Evolutionary conservation across 495 filamentous ascomycete genomes (phyloP).

Genomic region (Parachaetomium inaequale): DNA sequence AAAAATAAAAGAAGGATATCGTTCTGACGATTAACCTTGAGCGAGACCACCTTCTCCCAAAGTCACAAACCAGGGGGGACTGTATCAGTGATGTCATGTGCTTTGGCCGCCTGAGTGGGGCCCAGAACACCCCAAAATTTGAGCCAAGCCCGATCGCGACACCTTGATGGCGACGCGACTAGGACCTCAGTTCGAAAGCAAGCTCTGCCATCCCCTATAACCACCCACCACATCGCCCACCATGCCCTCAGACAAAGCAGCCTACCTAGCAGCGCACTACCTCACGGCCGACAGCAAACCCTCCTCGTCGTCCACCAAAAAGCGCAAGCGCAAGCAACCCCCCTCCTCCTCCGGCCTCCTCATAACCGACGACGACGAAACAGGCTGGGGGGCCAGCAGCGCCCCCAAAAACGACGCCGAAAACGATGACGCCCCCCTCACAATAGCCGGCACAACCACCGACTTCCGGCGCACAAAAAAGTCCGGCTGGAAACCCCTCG

Average conservation of each 20-base stretch:
- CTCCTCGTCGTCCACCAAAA: conserved; percentile 55
- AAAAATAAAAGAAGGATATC: too few relatives aligned
- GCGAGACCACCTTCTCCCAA: too few relatives aligned
- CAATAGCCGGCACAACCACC: conserved; percentile 53
- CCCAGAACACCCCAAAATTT: not conserved
- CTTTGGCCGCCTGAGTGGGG: not conserved
- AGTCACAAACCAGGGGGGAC: too few relatives aligned
- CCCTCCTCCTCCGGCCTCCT: conserved; percentile 64
- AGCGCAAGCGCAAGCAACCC: conserved; percentile 77
- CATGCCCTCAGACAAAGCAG: conserved; percentile 65
- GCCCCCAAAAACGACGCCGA: conserved; percentile 44
- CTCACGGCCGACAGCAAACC: conserved; percentile 70
- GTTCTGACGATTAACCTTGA: too few relatives aligned
- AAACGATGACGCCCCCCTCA: conserved; percentile 39
- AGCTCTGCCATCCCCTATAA: not conserved
- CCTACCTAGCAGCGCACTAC: conserved; percentile 94
- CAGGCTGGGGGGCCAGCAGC: conserved; percentile 59
- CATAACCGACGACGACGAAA: conserved; percentile 86
- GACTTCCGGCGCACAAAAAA: conserved; percentile 79
- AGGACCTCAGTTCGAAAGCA: not conserved
- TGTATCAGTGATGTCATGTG: not conserved
- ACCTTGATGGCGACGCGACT: conserved; percentile 16
- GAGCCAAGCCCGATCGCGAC: not conserved
- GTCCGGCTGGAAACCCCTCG: conserved; percentile 72
- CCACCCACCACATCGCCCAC: conserved; percentile 6